A percentile compares a stretch with the other conserved stretches of the same genome.
Evolutionary conservation across 495 filamentous ascomycete species (phyloP).

Genomic region (Amphirosellinia nigrospora): DNA sequence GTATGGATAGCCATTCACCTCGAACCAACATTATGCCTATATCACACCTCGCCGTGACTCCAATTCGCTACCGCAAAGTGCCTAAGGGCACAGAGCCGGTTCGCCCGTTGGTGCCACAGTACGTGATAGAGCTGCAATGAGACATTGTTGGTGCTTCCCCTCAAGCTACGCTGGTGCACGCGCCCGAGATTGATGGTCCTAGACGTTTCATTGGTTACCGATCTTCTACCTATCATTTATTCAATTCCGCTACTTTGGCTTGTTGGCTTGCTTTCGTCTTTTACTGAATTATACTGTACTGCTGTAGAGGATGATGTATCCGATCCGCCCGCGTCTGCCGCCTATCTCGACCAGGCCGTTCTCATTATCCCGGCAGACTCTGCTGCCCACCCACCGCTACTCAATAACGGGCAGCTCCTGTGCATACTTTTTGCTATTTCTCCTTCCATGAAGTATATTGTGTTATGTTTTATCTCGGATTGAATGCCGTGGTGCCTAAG

Average conservation of each 20-base stretch:
- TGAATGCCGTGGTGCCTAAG: not conserved
- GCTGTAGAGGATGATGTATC: slow-evolving; percentile 2
- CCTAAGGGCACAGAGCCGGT: not conserved
- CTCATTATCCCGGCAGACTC: not conserved
- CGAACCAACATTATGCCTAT: slow-evolving; percentile 1
- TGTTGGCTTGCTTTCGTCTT: not conserved
- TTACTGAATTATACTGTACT: not conserved
- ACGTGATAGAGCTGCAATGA: slow-evolving; percentile 17
- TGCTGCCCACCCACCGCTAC: not conserved
- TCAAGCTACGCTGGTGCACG: slow-evolving; percentile 18
- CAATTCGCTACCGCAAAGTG: not conserved
- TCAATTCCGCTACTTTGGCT: slow-evolving; percentile 12
- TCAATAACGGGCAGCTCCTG: not conserved
- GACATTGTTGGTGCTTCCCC: slow-evolving; percentile 22
- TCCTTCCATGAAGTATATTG: not conserved
- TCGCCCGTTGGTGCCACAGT: not conserved
- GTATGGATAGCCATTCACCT: slow-evolving; percentile 10
- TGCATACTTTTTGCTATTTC: not conserved
- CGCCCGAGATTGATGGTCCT: slow-evolving; percentile 18
- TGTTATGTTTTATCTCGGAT: not conserved
- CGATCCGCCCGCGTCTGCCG: slow-evolving; percentile 19
- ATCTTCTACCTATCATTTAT: slow-evolving; percentile 13
- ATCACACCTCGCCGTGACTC: slow-evolving; percentile 1
- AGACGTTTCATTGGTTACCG: slow-evolving; percentile 17
- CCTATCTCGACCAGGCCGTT: not conserved